phyloP scores from a whole-genome alignment of 805 yeast species.

The Sugiyamaella marilandica region DNA sequence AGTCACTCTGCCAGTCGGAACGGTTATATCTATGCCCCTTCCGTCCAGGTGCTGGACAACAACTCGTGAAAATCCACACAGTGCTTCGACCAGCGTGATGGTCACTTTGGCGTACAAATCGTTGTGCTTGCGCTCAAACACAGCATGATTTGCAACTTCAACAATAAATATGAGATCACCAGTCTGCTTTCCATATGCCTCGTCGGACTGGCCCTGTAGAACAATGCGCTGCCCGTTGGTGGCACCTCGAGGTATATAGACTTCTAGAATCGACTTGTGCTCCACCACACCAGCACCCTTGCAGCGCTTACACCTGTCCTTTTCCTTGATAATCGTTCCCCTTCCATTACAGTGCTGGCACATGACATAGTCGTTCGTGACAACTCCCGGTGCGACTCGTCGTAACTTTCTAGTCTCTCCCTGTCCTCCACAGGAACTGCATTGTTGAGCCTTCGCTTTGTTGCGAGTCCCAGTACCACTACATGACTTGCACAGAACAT shows the following conservation, averaged over 20 bases:
- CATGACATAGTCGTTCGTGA: conserved; percentile 53
- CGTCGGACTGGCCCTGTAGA: conserved; percentile 69
- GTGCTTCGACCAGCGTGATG: conserved; percentile 71
- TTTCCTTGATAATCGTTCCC: conserved; percentile 55
- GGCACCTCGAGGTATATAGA: conserved; percentile 71
- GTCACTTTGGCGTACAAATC: conserved; percentile 59
- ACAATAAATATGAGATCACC: conserved; percentile 74
- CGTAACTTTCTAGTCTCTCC: conserved; percentile 59
- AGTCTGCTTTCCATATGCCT: conserved; percentile 60
- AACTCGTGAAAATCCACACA: conserved; percentile 70
- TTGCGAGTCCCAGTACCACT: conserved; percentile 70
- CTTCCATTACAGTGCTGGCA: conserved; percentile 70
- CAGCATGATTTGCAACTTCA: conserved; percentile 44
- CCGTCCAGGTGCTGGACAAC: conserved; percentile 75
- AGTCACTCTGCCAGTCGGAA: conserved; percentile 68
- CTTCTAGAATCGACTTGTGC: conserved; percentile 69
- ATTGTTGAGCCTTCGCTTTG: conserved; percentile 49
- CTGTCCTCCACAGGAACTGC: conserved; percentile 67
- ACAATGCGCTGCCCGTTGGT: conserved; percentile 55
- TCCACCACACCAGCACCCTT: conserved; percentile 56
- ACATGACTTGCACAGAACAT: conserved; percentile 68
- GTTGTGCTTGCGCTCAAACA: conserved; percentile 49
- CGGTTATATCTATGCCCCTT: conserved; percentile 57
- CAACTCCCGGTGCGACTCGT: conserved; percentile 70
- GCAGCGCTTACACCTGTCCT: conserved; percentile 77